phyloP scores from a whole-genome alignment of 192 early-diverging fungal species.

The Geranomyces variabilis region DNA sequence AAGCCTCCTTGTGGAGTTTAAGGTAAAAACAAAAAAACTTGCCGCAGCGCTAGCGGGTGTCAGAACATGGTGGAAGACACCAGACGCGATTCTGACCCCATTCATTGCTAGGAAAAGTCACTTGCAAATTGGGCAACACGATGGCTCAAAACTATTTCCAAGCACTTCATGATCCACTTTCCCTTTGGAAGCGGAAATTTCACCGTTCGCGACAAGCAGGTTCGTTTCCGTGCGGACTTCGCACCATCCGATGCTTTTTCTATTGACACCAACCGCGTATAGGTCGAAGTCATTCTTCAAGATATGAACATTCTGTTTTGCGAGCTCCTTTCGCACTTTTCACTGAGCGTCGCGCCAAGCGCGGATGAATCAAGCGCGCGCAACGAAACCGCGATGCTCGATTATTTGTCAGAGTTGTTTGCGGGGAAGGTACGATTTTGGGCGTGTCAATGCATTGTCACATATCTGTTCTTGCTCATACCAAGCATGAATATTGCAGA shows the following conservation, averaged over 20 bases:
- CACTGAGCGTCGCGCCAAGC: constrained; percentile 31
- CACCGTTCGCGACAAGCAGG: constrained; percentile 56
- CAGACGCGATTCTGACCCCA: too few relatives aligned
- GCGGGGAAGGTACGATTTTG: constrained; percentile 43
- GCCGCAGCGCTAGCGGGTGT: too few relatives aligned
- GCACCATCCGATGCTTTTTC: too few relatives aligned
- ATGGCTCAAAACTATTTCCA: constrained; percentile 62
- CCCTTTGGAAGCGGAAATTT: constrained; percentile 69
- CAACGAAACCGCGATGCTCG: constrained; percentile 59
- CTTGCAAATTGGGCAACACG: constrained; percentile 47
- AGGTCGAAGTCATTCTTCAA: constrained; percentile 59
- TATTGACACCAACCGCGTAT: too few relatives aligned
- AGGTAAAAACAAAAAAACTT: not conserved
- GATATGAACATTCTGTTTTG: constrained; percentile 75
- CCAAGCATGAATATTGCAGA: not conserved
- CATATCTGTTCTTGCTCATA: not conserved
- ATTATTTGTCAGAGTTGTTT: constrained; percentile 59
- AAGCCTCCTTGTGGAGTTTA: constrained; percentile 34
- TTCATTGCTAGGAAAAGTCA: not conserved
- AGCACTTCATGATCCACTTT: constrained; percentile 74
- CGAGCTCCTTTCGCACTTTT: constrained; percentile 64
- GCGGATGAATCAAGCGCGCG: constrained; percentile 33
- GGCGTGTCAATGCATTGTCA: not conserved
- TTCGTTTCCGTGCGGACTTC: constrained; percentile 16
- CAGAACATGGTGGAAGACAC: too few relatives aligned